phyloP scores from a whole-genome alignment of 495 filamentous ascomycete species.

The Tricharina praecox region DNA sequence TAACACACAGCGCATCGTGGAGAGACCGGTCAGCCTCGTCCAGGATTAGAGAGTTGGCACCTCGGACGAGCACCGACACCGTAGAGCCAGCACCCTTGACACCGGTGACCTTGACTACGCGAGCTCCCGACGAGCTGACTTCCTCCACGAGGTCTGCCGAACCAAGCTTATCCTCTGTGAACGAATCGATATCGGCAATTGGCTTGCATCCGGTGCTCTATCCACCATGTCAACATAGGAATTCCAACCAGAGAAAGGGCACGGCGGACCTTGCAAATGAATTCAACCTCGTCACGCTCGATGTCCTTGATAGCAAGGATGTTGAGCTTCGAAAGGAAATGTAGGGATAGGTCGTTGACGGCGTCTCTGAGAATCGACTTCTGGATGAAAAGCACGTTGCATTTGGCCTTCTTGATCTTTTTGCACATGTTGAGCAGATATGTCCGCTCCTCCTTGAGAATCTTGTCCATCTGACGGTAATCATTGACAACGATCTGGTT shows the following conservation, averaged over 20 bases:
- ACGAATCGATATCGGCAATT: slow-evolving; percentile 94
- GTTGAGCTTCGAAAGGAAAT: slow-evolving; percentile 93
- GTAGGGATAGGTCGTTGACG: slow-evolving; percentile 88
- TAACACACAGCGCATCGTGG: slow-evolving; percentile 93
- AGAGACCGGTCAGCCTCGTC: slow-evolving; percentile 92
- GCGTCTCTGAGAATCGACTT: slow-evolving; percentile 96
- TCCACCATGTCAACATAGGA: slow-evolving; percentile 7
- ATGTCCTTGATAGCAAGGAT: slow-evolving; percentile 94
- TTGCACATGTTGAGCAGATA: slow-evolving; percentile 98
- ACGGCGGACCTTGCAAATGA: slow-evolving; percentile 66
- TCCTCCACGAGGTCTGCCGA: slow-evolving; percentile 93
- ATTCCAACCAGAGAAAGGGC: neutral
- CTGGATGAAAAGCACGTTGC: slow-evolving; percentile 95
- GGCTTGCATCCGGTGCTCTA: slow-evolving; percentile 88
- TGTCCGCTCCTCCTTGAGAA: slow-evolving; percentile 93
- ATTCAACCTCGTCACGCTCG: slow-evolving; percentile 95
- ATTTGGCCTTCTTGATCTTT: slow-evolving; percentile 99
- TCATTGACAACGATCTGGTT: slow-evolving; percentile 98
- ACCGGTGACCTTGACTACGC: slow-evolving; percentile 87
- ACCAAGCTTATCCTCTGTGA: slow-evolving; percentile 96
- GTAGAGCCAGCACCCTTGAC: slow-evolving; percentile 70
- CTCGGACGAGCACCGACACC: slow-evolving; percentile 81
- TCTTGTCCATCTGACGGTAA: slow-evolving; percentile 99
- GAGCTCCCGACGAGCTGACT: slow-evolving; percentile 64
- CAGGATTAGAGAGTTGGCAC: slow-evolving; percentile 84